Percentiles rank a stretch among this genome's conserved stretches.
phyloP scores from a whole-genome alignment of 2,329 filamentous ascomycete genomes.

The Beauveria caledonica region DNA sequence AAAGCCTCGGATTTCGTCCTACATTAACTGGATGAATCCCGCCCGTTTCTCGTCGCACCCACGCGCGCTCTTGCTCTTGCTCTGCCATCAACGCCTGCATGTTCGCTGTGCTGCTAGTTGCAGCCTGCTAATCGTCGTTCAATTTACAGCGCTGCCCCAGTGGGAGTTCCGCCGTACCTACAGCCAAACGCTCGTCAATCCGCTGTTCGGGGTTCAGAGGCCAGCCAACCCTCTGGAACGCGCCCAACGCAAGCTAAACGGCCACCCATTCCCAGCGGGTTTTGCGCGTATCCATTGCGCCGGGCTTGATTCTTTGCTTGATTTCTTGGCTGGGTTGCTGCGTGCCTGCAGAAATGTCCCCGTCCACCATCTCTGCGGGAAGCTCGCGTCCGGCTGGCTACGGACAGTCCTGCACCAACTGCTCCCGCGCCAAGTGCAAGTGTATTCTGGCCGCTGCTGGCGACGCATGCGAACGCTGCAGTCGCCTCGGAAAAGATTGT shows the following conservation, averaged over 20 bases:
- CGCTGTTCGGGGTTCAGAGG: constrained; percentile 3
- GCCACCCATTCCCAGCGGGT: constrained; percentile 3
- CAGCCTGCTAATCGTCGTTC: neutral
- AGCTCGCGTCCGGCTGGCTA: constrained; percentile 27
- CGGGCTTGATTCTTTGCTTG: constrained; percentile 2
- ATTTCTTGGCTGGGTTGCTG: neutral
- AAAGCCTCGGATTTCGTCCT: constrained; percentile 9
- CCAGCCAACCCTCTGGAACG: neutral
- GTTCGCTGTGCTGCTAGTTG: neutral
- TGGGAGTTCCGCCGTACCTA: neutral
- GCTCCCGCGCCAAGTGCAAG: constrained; percentile 40
- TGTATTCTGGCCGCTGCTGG: constrained; percentile 33
- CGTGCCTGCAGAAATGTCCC: constrained; percentile 5
- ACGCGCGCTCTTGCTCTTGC: neutral
- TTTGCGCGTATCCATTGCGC: neutral
- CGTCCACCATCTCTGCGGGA: neutral
- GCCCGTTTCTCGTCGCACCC: constrained; percentile 9
- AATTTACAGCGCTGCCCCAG: neutral
- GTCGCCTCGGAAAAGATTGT: constrained; percentile 40
- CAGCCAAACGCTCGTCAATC: neutral
- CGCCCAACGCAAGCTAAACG: neutral
- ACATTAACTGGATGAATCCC: constrained; percentile 12
- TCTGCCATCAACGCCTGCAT: constrained; percentile 7
- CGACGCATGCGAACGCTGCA: constrained; percentile 31
- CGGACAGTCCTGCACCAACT: constrained; percentile 38